Conservation (phyloP, 139 green algal genomes). For the Nannochloris sp. region DNA sequence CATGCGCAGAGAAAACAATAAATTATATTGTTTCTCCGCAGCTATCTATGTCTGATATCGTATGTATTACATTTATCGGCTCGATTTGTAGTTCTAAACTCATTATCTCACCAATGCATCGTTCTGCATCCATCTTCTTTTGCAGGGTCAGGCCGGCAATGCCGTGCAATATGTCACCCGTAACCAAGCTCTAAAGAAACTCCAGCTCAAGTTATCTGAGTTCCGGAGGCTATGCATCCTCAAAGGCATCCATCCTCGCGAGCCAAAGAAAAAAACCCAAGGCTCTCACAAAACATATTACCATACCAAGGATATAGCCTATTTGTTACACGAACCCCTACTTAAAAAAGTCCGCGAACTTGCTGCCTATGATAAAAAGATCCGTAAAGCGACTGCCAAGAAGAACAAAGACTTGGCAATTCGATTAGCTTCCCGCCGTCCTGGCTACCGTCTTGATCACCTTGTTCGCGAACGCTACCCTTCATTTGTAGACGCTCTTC, state of each 20-base stretch:
- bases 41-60: too few species aligned
- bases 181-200: conserved; percentile 89
- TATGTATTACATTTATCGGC: too few species aligned
- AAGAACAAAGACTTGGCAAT: conserved; percentile 58
- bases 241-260: conserved; percentile 95
- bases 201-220: conserved; percentile 92
- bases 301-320: conserved; percentile 98
- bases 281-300: conserved; percentile 97
- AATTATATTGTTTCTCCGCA: too few species aligned
- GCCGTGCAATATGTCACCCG: conserved; percentile 89
- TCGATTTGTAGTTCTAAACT: too few species aligned
- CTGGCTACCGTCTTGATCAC: conserved; percentile 84
- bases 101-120: background rate
- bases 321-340: conserved; percentile 91
- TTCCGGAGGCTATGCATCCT: conserved; percentile 98
- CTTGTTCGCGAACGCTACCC: conserved; percentile 95
- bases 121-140: background rate
- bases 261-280: conserved; percentile 92
- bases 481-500: conserved; percentile 91
- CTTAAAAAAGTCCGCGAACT: conserved; percentile 73
- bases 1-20: too few species aligned
- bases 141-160: conserved; percentile 53
- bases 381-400: conserved; percentile 78
- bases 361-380: conserved; percentile 10
- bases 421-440: conserved; percentile 48